phyloP scores from a whole-genome alignment of 257 asterid genomes.

The Fraxinus quadrangulata region DNA sequence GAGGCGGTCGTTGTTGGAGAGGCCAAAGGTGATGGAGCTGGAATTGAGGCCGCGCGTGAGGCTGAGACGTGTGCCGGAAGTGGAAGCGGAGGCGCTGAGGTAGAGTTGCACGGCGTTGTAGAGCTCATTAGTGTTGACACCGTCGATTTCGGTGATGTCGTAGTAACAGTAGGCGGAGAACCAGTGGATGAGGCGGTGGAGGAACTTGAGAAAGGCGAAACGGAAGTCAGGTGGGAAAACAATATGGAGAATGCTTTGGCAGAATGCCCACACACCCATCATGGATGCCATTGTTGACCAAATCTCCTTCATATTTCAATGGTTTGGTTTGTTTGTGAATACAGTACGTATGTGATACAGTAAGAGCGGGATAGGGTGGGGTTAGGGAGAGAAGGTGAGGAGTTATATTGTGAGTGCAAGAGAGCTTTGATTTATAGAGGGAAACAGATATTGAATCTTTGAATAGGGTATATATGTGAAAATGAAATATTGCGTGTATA shows the following conservation, averaged over 20 bases:
- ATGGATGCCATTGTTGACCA: constrained; percentile 12
- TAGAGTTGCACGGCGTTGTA: constrained; percentile 22
- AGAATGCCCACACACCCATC: constrained; percentile 19
- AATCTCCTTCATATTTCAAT: constrained; percentile 11
- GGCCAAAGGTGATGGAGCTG: constrained; percentile 18
- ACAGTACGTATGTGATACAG: not conserved
- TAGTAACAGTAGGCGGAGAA: constrained; percentile 19
- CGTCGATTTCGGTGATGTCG: constrained; percentile 11
- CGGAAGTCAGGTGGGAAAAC: constrained; percentile 10
- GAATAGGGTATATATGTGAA: not conserved
- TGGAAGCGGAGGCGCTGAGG: constrained; percentile 19
- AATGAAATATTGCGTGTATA: too few species aligned
- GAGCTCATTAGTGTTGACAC: constrained; percentile 19
- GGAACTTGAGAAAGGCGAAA: constrained; percentile 8
- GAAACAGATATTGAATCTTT: not conserved
- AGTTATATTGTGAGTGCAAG: not conserved
- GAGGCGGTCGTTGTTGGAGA: constrained; percentile 15
- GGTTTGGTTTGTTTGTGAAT: not conserved
- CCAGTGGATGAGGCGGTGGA: constrained; percentile 7
- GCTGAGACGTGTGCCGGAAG: constrained; percentile 4
- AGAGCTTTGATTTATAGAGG: not conserved
- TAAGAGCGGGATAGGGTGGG: not conserved
- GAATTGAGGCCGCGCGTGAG: constrained; percentile 16
- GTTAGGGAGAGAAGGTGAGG: not conserved
- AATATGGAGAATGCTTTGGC: constrained; percentile 12